Evolutionary conservation across 1,284 basidiomycete species (phyloP).

Genomic region (Trichosporon sp.): DNA sequence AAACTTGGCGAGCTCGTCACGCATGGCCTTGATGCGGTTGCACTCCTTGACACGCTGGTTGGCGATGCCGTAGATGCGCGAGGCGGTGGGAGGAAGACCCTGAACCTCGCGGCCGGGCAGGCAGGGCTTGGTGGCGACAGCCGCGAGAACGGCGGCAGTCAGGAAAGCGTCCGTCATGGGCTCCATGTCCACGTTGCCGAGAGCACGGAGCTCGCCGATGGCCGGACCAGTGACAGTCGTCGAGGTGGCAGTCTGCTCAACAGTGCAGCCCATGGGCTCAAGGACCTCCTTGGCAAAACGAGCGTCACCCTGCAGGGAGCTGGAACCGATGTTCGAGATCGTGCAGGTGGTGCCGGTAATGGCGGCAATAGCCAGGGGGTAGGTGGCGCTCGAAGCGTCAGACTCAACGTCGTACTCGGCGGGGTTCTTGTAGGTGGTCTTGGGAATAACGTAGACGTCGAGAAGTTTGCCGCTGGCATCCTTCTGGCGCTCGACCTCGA

Average conservation of each 20-base stretch:
- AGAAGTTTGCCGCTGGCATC: slow-evolving; percentile 69
- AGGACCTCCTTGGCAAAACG: slow-evolving; percentile 91
- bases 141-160: slow-evolving; percentile 88
- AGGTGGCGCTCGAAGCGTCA: slow-evolving; percentile 94
- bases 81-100: slow-evolving; percentile 59
- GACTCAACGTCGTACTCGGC: slow-evolving; percentile 86
- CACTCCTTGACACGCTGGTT: slow-evolving; percentile 99
- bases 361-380: slow-evolving; percentile 94
- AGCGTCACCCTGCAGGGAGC: slow-evolving; percentile 93
- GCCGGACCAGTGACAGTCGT: slow-evolving; percentile 94
- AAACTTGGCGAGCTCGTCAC: slow-evolving; percentile 93
- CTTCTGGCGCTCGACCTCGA: slow-evolving; percentile 72
- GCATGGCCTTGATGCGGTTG: slow-evolving; percentile 95
- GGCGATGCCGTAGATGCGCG: slow-evolving; percentile 91
- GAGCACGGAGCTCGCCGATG: slow-evolving; percentile 74
- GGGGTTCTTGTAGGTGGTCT: slow-evolving; percentile 77
- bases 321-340: slow-evolving; percentile 85
- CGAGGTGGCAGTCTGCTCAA: slow-evolving; percentile 81
- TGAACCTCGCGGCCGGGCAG: slow-evolving; percentile 51
- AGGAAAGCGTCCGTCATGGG: slow-evolving; percentile 99
- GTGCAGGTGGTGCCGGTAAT: slow-evolving; percentile 94
- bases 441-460: slow-evolving; percentile 87
- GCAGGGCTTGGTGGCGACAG: slow-evolving; percentile 70
- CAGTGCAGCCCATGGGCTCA: slow-evolving; percentile 90
- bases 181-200: slow-evolving; percentile 95